phyloP scores from a whole-genome alignment of 129 eudicot species.

The carrot (Daucus carota) region DH1_v3.0 NC_030386.2:32132501-32133000 shows the following conservation, averaged over 20 bases:
- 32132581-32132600: neutral
- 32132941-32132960: neutral
- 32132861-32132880: constrained; percentile 52
- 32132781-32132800: constrained; percentile 91
- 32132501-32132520: neutral
- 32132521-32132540: neutral
- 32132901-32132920: neutral
- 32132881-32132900: neutral
- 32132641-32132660: neutral
- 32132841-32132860: constrained; percentile 71
- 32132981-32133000: neutral
- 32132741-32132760: neutral
- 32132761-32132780: constrained; percentile 14
- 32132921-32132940: neutral
- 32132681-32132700: constrained; percentile 77
- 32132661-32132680: constrained; percentile 8
- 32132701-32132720: constrained; percentile 94
- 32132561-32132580: neutral
- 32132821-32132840: constrained; percentile 87
- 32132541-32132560: neutral
- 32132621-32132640: neutral
- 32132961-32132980: neutral
- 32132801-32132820: constrained; percentile 88
- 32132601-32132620: neutral
- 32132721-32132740: no score